phyloP scores from a whole-genome alignment of 305 asterid species.

The Withania somnifera region DNA sequence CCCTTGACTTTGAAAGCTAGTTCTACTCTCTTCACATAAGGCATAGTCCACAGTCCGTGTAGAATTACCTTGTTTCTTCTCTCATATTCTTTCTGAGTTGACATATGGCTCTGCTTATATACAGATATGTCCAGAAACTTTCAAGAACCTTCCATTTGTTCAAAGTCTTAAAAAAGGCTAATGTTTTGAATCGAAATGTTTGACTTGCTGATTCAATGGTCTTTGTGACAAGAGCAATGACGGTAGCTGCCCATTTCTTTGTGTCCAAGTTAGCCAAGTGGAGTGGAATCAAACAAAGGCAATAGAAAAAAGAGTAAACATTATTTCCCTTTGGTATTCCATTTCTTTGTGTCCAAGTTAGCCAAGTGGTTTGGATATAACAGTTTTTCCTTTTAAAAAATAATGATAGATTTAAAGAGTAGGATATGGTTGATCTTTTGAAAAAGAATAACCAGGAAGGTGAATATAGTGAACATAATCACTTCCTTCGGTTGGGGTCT shows the following conservation, averaged over 20 bases:
- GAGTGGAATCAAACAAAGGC: no score
- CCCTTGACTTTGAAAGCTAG: slow-evolving; percentile 24
- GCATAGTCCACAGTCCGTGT: slow-evolving; percentile 18
- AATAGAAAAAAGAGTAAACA: no score
- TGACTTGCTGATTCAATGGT: not conserved
- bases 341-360: not conserved
- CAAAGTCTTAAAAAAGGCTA: not conserved
- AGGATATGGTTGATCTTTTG: no score
- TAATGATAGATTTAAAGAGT: no score
- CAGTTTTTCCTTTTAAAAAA: no score
- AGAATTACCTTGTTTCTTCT: slow-evolving; percentile 11
- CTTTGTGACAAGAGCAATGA: not conserved
- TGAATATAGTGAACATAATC: no score
- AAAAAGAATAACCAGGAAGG: no score
- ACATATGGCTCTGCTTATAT: not conserved
- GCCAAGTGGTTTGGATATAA: no score
- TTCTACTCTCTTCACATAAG: slow-evolving; percentile 21
- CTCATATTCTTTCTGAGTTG: not conserved
- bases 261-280: not conserved
- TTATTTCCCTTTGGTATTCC: no score
- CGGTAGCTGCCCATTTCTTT: not conserved
- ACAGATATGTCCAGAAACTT: not conserved
- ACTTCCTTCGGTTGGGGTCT: no score
- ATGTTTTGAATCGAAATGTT: not conserved
- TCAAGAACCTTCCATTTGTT: not conserved